Evolutionary conservation across 2,329 filamentous ascomycete genomes (phyloP).

Genomic region (Penicillium decumbens): DNA sequence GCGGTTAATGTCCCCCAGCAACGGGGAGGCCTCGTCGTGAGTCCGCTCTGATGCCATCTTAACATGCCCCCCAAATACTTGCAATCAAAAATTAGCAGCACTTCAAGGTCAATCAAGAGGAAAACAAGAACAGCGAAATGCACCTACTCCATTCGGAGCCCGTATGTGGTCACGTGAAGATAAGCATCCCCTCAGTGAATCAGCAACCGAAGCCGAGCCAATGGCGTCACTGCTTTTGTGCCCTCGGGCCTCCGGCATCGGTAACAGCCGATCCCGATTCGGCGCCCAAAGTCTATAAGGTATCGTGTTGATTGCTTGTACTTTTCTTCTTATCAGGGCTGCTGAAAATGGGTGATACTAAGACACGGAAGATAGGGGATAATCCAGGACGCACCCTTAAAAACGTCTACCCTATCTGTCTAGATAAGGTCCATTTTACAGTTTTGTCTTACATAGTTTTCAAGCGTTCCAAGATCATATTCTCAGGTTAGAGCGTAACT

Average conservation of each 20-base stretch:
- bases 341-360: neutral
- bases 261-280: neutral
- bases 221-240: neutral
- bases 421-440: too few relatives aligned
- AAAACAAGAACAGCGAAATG: neutral
- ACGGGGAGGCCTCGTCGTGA: slow-evolving; percentile 44
- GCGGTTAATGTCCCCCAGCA: slow-evolving; percentile 37
- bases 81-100: neutral
- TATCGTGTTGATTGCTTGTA: neutral
- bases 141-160: neutral
- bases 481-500: too few relatives aligned
- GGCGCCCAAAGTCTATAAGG: neutral
- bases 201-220: neutral
- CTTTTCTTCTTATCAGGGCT: neutral
- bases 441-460: too few relatives aligned
- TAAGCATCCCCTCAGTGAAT: slow-evolving; percentile 14
- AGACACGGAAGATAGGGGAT: too few relatives aligned
- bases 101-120: neutral
- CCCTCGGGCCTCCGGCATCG: neutral
- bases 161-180: slow-evolving; percentile 17
- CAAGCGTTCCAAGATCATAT: too few relatives aligned
- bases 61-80: neutral
- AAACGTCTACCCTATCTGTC: too few relatives aligned
- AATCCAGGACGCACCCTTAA: too few relatives aligned
- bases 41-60: slow-evolving; percentile 24